Percentiles rank a stretch among this genome's conserved stretches.
phyloP scores from a whole-genome alignment of 768 basidiomycete genomes.

The Melanogaster broomeanus region DNA sequence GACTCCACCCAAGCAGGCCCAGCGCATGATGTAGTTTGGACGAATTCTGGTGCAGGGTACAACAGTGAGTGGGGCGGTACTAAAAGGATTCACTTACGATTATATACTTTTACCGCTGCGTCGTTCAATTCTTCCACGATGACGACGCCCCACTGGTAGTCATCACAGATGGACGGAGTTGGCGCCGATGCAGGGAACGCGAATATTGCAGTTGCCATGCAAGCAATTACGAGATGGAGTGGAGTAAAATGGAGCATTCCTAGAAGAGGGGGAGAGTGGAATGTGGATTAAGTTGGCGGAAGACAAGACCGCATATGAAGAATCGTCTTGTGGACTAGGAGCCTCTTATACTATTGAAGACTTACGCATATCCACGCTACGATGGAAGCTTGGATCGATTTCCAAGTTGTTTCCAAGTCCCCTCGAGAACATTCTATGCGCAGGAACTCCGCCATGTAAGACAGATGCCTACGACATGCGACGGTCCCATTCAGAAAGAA shows the following conservation, averaged over 20 bases:
- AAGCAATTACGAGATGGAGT: constrained; percentile 3
- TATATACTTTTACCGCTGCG: constrained; percentile 10
- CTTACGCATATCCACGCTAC: background rate
- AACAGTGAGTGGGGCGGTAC: background rate
- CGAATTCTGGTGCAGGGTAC: constrained; percentile 9
- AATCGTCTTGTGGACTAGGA: background rate
- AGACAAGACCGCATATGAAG: background rate
- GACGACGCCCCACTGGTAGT: constrained; percentile 17
- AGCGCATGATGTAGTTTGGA: constrained; percentile 5
- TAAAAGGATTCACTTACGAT: constrained; percentile 7
- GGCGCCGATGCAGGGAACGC: background rate
- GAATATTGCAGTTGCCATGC: background rate
- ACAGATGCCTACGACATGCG: too few species aligned
- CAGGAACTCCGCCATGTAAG: too few species aligned
- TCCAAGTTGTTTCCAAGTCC: background rate
- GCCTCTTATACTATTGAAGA: constrained; percentile 13
- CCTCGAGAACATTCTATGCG: background rate
- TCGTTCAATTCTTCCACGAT: constrained; percentile 5
- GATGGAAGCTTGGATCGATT: background rate
- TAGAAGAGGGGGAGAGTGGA: background rate
- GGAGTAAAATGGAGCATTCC: constrained; percentile 2
- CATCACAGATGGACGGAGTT: constrained; percentile 5
- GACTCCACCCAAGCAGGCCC: constrained; percentile 18
- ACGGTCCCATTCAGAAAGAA: constrained; percentile 3
- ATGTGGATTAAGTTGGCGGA: background rate